Evolutionary conservation across 371 early-diverging fungal species (phyloP).

Genomic region (Encephalitozoon cuniculi): DNA sequence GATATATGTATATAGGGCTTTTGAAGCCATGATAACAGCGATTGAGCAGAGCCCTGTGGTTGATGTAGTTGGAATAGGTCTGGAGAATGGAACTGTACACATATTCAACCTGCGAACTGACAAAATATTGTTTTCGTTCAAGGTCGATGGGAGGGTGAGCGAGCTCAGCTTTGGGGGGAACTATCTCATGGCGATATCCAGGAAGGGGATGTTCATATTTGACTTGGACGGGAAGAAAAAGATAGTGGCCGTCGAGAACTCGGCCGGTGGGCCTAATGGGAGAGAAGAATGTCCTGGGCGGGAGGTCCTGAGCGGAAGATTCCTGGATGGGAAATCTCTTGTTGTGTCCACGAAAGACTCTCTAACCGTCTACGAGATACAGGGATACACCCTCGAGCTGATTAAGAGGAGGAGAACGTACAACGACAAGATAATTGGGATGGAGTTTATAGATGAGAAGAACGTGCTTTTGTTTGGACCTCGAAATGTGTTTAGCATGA

Average conservation of each 20-base stretch:
- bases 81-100: conserved; percentile 14
- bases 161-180: conserved; percentile 12
- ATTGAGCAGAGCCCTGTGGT: conserved; percentile 8
- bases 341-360: not conserved
- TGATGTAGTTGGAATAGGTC: conserved; percentile 20
- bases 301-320: not conserved
- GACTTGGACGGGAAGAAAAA: conserved; percentile 10
- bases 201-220: not conserved
- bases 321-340: conserved; percentile 10
- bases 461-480: not conserved
- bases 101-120: conserved; percentile 25
- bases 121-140: conserved; percentile 17
- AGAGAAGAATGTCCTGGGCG: not conserved
- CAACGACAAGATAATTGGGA: conserved; percentile 1
- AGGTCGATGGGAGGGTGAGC: not conserved
- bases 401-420: conserved; percentile 11
- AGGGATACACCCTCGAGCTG: not conserved
- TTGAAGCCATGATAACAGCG: not conserved
- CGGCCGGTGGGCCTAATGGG: not conserved
- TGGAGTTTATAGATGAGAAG: conserved; percentile 15
- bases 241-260: not conserved
- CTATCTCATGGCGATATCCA: not conserved
- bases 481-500: not conserved
- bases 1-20: conserved; percentile 3
- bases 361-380: not conserved